Conservation (phyloP, 495 filamentous ascomycete genomes). For the Aspergillus steynii region DNA sequence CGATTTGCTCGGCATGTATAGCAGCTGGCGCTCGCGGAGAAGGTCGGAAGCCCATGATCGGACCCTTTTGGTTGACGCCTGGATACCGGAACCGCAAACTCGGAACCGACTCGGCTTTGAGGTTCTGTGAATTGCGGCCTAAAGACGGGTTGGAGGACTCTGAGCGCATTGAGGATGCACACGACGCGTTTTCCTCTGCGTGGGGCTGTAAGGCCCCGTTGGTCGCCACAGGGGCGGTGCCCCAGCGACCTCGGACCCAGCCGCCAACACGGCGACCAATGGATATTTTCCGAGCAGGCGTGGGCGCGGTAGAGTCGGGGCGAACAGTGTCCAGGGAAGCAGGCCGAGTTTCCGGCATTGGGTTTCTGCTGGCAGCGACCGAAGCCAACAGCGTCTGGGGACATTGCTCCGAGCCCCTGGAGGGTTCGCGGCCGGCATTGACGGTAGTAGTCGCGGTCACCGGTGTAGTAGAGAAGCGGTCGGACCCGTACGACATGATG, state of each 20-base stretch:
- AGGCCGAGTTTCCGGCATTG: not conserved
- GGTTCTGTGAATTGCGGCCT: not conserved
- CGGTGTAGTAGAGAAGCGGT: constrained; percentile 38
- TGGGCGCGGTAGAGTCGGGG: constrained; percentile 24
- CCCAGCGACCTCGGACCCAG: constrained; percentile 59
- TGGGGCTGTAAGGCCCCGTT: constrained; percentile 19
- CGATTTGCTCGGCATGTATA: constrained; percentile 36
- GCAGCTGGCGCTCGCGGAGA: constrained; percentile 31
- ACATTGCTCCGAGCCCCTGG: constrained; percentile 24
- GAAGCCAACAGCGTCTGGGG: constrained; percentile 42
- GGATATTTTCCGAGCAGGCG: constrained; percentile 29
- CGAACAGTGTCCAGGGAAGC: constrained; percentile 31
- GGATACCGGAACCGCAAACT: constrained; percentile 37
- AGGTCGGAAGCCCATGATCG: constrained; percentile 42
- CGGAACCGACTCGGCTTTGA: constrained; percentile 12
- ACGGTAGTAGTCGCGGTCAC: constrained; percentile 47
- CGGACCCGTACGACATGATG: constrained; percentile 35
- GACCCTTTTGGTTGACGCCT: constrained; percentile 51
- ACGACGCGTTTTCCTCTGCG: constrained; percentile 20
- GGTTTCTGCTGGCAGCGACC: constrained; percentile 28
- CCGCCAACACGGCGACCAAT: constrained; percentile 51
- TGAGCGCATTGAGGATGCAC: constrained; percentile 12
- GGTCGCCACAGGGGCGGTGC: constrained; percentile 38
- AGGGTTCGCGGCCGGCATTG: constrained; percentile 35
- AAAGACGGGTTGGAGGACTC: constrained; percentile 13